Percentiles rank a stretch among this genome's conserved stretches.
Evolutionary conservation across 1,284 basidiomycete species (phyloP).

Genomic region (Inonotus obliquus): DNA sequence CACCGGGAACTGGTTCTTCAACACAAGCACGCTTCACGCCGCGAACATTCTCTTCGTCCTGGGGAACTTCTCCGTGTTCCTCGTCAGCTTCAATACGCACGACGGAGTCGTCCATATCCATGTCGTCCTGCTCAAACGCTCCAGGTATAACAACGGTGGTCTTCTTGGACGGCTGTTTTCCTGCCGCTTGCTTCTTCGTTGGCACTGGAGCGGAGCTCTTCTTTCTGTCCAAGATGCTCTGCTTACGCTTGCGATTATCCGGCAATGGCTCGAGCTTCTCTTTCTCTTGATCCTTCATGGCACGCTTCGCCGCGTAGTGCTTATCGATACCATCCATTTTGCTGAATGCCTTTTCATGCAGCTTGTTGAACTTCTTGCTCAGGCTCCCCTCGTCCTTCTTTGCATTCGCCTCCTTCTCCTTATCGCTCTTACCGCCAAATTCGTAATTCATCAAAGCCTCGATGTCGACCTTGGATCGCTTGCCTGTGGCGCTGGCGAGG

Average conservation of each 20-base stretch:
- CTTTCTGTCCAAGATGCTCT: slow-evolving; percentile 19
- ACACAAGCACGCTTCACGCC: slow-evolving; percentile 40
- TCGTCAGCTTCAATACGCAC: slow-evolving; percentile 30
- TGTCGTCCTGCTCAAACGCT: slow-evolving; percentile 46
- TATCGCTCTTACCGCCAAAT: slow-evolving; percentile 21
- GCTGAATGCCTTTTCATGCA: slow-evolving; percentile 58
- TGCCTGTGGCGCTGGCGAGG: slow-evolving; percentile 21
- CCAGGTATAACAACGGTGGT: slow-evolving; percentile 41
- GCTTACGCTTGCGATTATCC: slow-evolving; percentile 26
- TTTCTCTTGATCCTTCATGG: slow-evolving; percentile 19
- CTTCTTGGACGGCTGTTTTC: slow-evolving; percentile 28
- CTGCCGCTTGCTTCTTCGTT: slow-evolving; percentile 30
- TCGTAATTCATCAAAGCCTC: slow-evolving; percentile 20
- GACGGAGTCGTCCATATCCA: slow-evolving; percentile 1
- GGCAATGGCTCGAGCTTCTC: slow-evolving; percentile 9
- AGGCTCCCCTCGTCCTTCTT: slow-evolving; percentile 21
- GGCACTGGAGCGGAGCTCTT: slow-evolving; percentile 30
- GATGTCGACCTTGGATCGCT: slow-evolving; percentile 28
- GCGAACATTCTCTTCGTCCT: slow-evolving; percentile 23
- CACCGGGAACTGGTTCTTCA: slow-evolving; percentile 27
- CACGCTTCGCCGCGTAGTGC: slow-evolving; percentile 51
- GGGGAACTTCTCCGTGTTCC: slow-evolving; percentile 30
- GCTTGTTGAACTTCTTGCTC: slow-evolving; percentile 49
- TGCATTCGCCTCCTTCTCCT: neutral
- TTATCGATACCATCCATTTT: slow-evolving; percentile 74